A percentile compares a stretch with the other conserved stretches of the same genome.
phyloP scores from a whole-genome alignment of 2,329 filamentous ascomycete genomes.

The Rachicladosporium sp. region DNA sequence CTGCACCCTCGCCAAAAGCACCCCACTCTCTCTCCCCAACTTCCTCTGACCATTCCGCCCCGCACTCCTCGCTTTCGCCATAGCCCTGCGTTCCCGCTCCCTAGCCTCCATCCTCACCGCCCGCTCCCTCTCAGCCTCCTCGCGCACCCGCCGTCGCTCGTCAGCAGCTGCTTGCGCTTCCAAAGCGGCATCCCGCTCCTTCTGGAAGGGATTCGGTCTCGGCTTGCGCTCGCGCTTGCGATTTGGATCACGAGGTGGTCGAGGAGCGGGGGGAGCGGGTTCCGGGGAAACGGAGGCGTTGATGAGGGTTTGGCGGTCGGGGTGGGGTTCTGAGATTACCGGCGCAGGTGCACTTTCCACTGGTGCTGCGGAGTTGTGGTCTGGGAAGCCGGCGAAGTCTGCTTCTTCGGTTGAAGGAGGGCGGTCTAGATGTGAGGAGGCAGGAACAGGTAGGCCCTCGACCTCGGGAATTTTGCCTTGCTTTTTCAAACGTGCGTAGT shows the following conservation, averaged over 20 bases:
- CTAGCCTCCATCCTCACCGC: slow-evolving; percentile 44
- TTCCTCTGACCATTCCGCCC: slow-evolving; percentile 62
- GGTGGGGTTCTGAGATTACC: slow-evolving; percentile 33
- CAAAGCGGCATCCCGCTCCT: slow-evolving; percentile 15
- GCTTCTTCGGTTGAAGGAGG: not conserved
- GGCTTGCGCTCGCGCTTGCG: not conserved
- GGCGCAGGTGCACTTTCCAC: slow-evolving; percentile 7
- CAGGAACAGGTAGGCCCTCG: slow-evolving; percentile 19
- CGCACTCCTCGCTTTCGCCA: slow-evolving; percentile 48
- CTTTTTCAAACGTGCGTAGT: slow-evolving; percentile 77
- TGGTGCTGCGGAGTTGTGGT: too few relatives aligned
- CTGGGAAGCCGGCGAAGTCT: too few relatives aligned
- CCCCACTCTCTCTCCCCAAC: slow-evolving; percentile 66
- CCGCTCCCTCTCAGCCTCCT: slow-evolving; percentile 52
- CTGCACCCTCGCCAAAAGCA: slow-evolving; percentile 67
- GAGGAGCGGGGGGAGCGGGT: slow-evolving; percentile 13
- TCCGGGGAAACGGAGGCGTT: slow-evolving; percentile 7
- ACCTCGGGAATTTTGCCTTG: slow-evolving; percentile 23
- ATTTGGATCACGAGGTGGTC: slow-evolving; percentile 2
- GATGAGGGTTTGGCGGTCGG: slow-evolving; percentile 21
- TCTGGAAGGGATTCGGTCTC: not conserved
- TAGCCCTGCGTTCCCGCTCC: slow-evolving; percentile 56
- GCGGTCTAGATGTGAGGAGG: slow-evolving; percentile 15
- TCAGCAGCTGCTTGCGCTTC: slow-evolving; percentile 50
- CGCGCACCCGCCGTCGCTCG: slow-evolving; percentile 44